A percentile compares a stretch with the other conserved stretches of the same genome.
Evolutionary conservation across 805 yeast genomes (phyloP).

Genomic region (Citeromyces matritensis): DNA sequence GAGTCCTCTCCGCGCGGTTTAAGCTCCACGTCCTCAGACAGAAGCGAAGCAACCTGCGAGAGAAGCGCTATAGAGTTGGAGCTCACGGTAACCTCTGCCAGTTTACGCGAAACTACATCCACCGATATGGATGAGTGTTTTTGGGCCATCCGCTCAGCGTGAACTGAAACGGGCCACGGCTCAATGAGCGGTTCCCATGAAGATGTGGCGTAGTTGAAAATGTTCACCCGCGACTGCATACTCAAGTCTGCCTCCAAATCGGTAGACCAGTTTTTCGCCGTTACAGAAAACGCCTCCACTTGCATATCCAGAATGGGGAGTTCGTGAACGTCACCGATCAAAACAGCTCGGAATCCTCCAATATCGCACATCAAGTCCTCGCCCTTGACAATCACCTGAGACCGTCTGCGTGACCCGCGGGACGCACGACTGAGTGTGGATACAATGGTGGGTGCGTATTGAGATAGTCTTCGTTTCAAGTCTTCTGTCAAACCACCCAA

Average conservation of each 20-base stretch:
- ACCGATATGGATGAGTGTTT: slow-evolving; percentile 35
- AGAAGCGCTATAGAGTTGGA: slow-evolving; percentile 67
- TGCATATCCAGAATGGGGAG: slow-evolving; percentile 74
- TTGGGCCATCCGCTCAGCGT: slow-evolving; percentile 27
- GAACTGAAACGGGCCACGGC: slow-evolving; percentile 69
- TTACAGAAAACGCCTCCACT: slow-evolving; percentile 50
- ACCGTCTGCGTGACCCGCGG: slow-evolving; percentile 7
- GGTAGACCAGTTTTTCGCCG: slow-evolving; percentile 76
- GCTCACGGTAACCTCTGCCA: slow-evolving; percentile 71
- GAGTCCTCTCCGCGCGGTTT: slow-evolving; percentile 64
- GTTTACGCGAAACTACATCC: slow-evolving; percentile 60
- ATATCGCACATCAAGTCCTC: slow-evolving; percentile 54
- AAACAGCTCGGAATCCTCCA: slow-evolving; percentile 66
- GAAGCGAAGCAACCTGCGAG: slow-evolving; percentile 48
- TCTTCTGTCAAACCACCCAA: slow-evolving; percentile 41
- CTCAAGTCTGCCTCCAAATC: slow-evolving; percentile 58
- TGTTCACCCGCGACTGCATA: slow-evolving; percentile 52
- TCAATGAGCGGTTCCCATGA: slow-evolving; percentile 94
- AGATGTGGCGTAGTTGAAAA: slow-evolving; percentile 79
- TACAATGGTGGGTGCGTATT: slow-evolving; percentile 54
- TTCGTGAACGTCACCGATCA: slow-evolving; percentile 86
- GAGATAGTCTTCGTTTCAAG: slow-evolving; percentile 41
- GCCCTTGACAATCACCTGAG: slow-evolving; percentile 35
- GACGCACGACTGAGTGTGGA: slow-evolving; percentile 29
- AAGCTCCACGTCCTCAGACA: slow-evolving; percentile 35